A percentile compares a stretch with the other conserved stretches of the same genome.
phyloP scores from a whole-genome alignment of 2,329 filamentous ascomycete genomes.

The Cladosporium sp. region DNA sequence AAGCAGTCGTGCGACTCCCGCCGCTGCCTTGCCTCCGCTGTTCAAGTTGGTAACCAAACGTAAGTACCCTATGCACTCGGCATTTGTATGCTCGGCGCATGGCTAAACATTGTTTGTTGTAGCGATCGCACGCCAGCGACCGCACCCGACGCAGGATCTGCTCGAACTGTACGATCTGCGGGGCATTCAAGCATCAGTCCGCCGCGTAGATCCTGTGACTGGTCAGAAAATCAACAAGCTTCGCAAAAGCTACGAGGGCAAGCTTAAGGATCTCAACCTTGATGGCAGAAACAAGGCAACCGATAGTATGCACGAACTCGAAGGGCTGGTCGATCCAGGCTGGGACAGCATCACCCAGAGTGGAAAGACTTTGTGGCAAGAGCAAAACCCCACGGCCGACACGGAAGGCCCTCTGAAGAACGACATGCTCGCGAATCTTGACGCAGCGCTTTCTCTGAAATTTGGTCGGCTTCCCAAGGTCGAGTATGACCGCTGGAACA shows the following conservation, averaged over 20 bases:
- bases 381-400: constrained; percentile 4
- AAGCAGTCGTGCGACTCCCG: constrained; percentile 15
- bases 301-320: constrained; percentile 35
- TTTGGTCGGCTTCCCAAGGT: constrained; percentile 39
- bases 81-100: constrained; percentile 27
- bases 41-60: constrained; percentile 27
- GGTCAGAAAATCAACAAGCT: constrained; percentile 63
- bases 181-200: constrained; percentile 54
- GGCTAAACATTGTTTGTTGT: constrained; percentile 34
- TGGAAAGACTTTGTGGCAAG: constrained; percentile 35
- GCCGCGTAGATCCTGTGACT: constrained; percentile 56
- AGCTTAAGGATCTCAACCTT: constrained; percentile 47
- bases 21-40: constrained; percentile 17
- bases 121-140: constrained; percentile 44
- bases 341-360: constrained; percentile 21
- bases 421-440: constrained; percentile 35
- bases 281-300: constrained; percentile 47
- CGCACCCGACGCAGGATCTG: constrained; percentile 56
- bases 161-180: constrained; percentile 56
- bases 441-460: constrained; percentile 39
- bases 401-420: constrained; percentile 31
- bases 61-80: constrained; percentile 25
- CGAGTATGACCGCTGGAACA: constrained; percentile 41
- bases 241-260: constrained; percentile 53
- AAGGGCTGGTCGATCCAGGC: constrained; percentile 31